Conservation (phyloP, 139 green algal genomes). For the Tetradesmus lagerheimii region DNA sequence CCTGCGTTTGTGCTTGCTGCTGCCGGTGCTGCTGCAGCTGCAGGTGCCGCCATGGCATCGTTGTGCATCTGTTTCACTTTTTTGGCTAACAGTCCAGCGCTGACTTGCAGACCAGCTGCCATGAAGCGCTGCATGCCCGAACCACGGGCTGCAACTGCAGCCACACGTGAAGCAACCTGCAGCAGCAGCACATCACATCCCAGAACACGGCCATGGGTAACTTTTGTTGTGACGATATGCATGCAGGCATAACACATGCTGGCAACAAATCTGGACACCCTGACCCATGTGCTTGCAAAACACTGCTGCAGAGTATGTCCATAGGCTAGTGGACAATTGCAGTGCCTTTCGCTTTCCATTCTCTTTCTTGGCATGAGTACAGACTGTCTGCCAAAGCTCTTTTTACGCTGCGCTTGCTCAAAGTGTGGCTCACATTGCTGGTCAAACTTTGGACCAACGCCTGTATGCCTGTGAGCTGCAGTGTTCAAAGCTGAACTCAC, state of each 20-base stretch:
- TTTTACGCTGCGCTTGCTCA: too few relatives aligned
- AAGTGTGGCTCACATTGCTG: too few relatives aligned
- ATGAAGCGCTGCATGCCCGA: not conserved
- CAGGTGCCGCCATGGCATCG: not conserved
- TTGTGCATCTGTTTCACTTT: constrained; percentile 22
- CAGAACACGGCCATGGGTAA: not conserved
- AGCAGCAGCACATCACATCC: not conserved
- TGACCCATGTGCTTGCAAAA: too few relatives aligned
- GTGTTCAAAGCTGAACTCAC: not conserved
- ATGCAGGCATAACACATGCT: not conserved
- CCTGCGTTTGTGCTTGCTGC: not conserved
- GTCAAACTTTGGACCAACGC: too few relatives aligned
- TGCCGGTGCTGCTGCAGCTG: constrained; percentile 16
- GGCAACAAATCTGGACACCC: not conserved
- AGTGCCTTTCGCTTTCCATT: too few relatives aligned
- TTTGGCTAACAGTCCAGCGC: not conserved
- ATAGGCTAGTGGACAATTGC: too few relatives aligned
- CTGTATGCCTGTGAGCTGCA: too few relatives aligned
- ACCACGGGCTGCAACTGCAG: not conserved
- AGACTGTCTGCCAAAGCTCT: too few relatives aligned
- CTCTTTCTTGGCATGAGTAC: too few relatives aligned
- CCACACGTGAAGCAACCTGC: not conserved
- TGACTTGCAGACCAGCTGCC: constrained; percentile 12
- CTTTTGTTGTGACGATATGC: too few relatives aligned
- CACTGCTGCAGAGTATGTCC: too few relatives aligned